Evolutionary conservation across 768 basidiomycete species (phyloP).

Genomic region (Mycena capillaripes): DNA sequence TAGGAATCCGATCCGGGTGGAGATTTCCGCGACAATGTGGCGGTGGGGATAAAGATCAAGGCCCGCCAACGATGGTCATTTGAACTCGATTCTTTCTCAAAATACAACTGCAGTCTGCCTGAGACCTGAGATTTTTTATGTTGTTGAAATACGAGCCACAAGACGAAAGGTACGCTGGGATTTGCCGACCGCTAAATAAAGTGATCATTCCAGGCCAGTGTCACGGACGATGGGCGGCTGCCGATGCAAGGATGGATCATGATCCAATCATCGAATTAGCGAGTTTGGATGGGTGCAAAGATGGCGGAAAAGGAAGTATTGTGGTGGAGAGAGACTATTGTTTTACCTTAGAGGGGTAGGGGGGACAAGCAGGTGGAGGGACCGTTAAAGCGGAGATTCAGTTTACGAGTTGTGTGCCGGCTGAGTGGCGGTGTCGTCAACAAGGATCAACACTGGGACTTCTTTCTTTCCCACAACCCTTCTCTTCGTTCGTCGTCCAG

Average conservation of each 20-base stretch:
- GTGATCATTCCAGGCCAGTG: neutral
- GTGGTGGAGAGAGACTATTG: neutral
- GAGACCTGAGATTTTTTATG: too few species aligned
- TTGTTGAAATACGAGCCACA: too few species aligned
- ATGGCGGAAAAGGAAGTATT: neutral
- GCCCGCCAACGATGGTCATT: too few species aligned
- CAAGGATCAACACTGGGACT: slow-evolving; percentile 1
- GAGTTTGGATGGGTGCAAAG: neutral
- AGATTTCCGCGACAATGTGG: too few species aligned
- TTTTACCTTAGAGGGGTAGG: neutral
- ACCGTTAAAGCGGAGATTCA: neutral
- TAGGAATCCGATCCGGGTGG: too few species aligned
- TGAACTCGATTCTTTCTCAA: too few species aligned
- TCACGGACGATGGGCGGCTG: slow-evolving; percentile 16
- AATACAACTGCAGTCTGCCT: too few species aligned
- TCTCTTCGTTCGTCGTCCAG: slow-evolving; percentile 34
- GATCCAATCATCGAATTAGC: slow-evolving; percentile 1
- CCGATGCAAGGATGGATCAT: neutral
- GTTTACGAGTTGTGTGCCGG: neutral
- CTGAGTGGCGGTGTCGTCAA: neutral
- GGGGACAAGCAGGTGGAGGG: neutral
- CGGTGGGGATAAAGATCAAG: too few species aligned
- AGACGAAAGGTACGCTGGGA: neutral
- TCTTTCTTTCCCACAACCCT: slow-evolving; percentile 30
- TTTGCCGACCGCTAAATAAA: neutral